Evolutionary conservation across 352 stramenopile genomes (phyloP).

Genomic region (Globisporangium cederbergense): DNA sequence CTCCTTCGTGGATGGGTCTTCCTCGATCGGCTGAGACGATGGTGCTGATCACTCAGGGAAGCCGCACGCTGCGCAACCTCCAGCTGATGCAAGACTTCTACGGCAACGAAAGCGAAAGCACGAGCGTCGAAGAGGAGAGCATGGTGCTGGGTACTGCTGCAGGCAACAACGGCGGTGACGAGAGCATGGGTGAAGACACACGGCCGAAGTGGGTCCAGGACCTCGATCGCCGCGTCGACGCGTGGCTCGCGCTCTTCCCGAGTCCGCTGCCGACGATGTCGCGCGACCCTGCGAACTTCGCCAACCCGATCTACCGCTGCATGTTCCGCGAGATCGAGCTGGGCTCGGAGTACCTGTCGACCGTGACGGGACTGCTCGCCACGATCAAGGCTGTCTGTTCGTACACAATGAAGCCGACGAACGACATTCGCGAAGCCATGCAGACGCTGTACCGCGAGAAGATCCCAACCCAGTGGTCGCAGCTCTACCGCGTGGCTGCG

Average conservation of each 20-base stretch:
- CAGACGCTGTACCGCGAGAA: slow-evolving; percentile 67
- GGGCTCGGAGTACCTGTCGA: slow-evolving; percentile 57
- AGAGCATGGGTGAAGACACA: slow-evolving; percentile 30
- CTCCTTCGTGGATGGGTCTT: slow-evolving; percentile 91
- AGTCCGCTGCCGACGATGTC: slow-evolving; percentile 36
- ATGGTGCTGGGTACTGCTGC: slow-evolving; percentile 47
- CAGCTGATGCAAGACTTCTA: slow-evolving; percentile 83
- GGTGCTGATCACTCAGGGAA: slow-evolving; percentile 80
- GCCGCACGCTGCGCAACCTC: slow-evolving; percentile 75
- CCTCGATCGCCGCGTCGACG: slow-evolving; percentile 61
- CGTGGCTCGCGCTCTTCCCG: slow-evolving; percentile 65
- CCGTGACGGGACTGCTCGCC: slow-evolving; percentile 64
- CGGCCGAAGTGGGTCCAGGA: slow-evolving; percentile 82
- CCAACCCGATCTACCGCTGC: slow-evolving; percentile 90
- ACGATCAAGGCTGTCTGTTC: slow-evolving; percentile 73
- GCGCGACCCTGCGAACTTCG: slow-evolving; percentile 56
- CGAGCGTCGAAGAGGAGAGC: slow-evolving; percentile 44
- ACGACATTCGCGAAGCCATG: slow-evolving; percentile 83
- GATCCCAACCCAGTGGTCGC: slow-evolving; percentile 54
- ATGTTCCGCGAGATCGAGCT: slow-evolving; percentile 87
- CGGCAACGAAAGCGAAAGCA: slow-evolving; percentile 47
- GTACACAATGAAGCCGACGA: slow-evolving; percentile 86
- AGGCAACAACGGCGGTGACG: slow-evolving; percentile 22
- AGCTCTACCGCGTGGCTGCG: slow-evolving; percentile 51
- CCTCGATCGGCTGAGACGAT: slow-evolving; percentile 90